Evolutionary conservation across 176 grass and related monocot genomes (phyloP), one percentile per base, ranked within the genome.

Genomic region (Microstegium vimineum): DNA sequence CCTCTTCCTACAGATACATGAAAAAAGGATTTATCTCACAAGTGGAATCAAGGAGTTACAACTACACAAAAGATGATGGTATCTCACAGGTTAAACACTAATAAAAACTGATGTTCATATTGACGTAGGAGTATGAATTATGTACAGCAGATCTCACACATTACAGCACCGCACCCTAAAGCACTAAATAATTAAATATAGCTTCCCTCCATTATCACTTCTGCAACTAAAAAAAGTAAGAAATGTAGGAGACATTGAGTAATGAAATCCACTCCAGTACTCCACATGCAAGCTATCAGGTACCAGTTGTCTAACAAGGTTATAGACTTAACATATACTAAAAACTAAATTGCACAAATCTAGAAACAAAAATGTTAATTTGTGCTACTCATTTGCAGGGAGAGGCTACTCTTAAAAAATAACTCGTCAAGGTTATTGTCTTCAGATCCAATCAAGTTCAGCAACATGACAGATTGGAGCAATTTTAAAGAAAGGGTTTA

Each of bases 1-100:
- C 92, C 28, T 95, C 92, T 79, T 95, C 95, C 95, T 98, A 90
- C 78, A 89, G 79, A 76, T 10, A 85, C 38, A 86, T 72, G n/a
- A 49, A 76, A 76, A 78, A 78, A 32, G 10, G 28, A 81, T 12
- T 81, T 31, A 20, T 47, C 43, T 66, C 38, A 77, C 45, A 89
- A 71, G 18, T 71, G 43, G 14, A 89, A 71, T 16, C 15, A 59
- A 59, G 28, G 60, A 32, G 22, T 52, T 57, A 60, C 2, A 52
- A 79, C 62, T 66, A 36, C 40, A 26, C 16, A 23, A 81, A 64
- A 69, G 35, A 59, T 15, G 23, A 56, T 14, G 38, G 4, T 64
- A 23, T 64, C 52, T 81, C 70, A 28, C 10, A 81, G n/a, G 28
- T 33, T 26, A 81, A 84, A 80, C 45, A 68, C 6, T 38, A 81